Conservation (phyloP, 2,329 filamentous ascomycete genomes). For the Zymoseptoria passerinii region DNA sequence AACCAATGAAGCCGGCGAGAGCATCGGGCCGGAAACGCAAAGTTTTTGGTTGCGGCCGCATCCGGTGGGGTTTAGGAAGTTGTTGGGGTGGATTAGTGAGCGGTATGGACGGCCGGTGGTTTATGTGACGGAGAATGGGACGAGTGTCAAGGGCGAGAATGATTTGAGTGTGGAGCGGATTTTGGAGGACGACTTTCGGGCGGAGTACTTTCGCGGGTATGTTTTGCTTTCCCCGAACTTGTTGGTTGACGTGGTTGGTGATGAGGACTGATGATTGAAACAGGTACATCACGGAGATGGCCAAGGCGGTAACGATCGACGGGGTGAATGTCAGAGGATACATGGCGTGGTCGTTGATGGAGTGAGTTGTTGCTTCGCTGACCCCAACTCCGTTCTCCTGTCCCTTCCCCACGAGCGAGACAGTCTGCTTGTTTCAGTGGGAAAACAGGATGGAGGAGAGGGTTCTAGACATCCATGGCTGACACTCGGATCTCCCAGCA, state of each 20-base stretch:
- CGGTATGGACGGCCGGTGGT: constrained; percentile 69
- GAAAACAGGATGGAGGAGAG: not conserved
- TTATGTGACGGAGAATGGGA: constrained; percentile 85
- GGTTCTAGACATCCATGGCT: not conserved
- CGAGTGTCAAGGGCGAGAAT: constrained; percentile 74
- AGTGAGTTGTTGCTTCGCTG: constrained; percentile 1
- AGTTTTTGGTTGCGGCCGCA: constrained; percentile 72
- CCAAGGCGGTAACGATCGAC: constrained; percentile 60
- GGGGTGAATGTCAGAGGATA: constrained; percentile 74
- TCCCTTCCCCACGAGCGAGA: not conserved
- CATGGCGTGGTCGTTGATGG: constrained; percentile 56
- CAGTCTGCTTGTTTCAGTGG: not conserved
- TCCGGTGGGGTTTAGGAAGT: constrained; percentile 65
- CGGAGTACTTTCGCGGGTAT: constrained; percentile 61
- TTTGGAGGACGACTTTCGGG: constrained; percentile 72
- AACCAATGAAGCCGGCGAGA: constrained; percentile 58
- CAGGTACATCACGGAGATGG: constrained; percentile 65
- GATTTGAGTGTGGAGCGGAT: constrained; percentile 62
- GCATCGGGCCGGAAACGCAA: constrained; percentile 75
- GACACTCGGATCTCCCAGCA: constrained; percentile 38
- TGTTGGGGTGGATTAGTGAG: constrained; percentile 68
- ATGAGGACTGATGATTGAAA: not conserved
- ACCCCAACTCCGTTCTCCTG: not conserved
- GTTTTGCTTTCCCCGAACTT: not conserved
- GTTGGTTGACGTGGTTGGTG: not conserved